Percentiles rank a stretch among this genome's conserved stretches.
phyloP scores from a whole-genome alignment of 2,329 filamentous ascomycete genomes.

The Neurospora crassa region DNA sequence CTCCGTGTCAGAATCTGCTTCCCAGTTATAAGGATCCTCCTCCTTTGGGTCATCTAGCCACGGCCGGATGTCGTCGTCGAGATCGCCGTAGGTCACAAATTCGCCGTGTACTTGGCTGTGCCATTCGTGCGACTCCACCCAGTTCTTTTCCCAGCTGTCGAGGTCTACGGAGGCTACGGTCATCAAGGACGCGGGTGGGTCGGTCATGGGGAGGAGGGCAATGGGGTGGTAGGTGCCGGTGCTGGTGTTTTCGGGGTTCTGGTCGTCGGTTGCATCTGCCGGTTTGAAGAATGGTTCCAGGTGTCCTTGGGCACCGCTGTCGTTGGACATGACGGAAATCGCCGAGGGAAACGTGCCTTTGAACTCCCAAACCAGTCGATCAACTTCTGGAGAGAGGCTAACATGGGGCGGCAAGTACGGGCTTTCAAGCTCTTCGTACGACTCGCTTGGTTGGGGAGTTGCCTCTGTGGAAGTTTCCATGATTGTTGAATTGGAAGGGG shows the following conservation, averaged over 20 bases:
- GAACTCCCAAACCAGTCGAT: constrained; percentile 19
- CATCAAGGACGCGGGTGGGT: constrained; percentile 19
- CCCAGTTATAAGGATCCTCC: constrained; percentile 14
- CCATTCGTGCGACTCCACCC: constrained; percentile 16
- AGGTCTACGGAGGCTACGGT: constrained; percentile 15
- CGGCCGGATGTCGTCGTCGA: constrained; percentile 14
- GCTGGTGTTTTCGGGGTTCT: neutral
- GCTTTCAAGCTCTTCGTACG: constrained; percentile 13
- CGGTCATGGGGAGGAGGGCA: constrained; percentile 19
- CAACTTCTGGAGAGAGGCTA: constrained; percentile 10
- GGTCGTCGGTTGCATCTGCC: constrained; percentile 3
- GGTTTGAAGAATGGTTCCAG: constrained; percentile 18
- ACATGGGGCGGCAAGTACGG: constrained; percentile 5
- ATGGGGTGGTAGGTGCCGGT: constrained; percentile 20
- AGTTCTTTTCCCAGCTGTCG: constrained; percentile 18
- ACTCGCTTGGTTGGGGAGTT: neutral
- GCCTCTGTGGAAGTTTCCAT: neutral
- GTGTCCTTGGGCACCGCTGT: neutral
- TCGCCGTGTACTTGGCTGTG: constrained; percentile 10
- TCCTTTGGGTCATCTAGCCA: constrained; percentile 12
- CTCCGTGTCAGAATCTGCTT: constrained; percentile 18
- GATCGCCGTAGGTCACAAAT: constrained; percentile 14
- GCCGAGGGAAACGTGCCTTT: constrained; percentile 15
- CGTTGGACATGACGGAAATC: constrained; percentile 19
- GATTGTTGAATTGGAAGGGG: neutral